A percentile compares a stretch with the other conserved stretches of the same genome.
Evolutionary conservation across 2,329 filamentous ascomycete genomes (phyloP).

Genomic region (Cladophialophora yegresii): DNA sequence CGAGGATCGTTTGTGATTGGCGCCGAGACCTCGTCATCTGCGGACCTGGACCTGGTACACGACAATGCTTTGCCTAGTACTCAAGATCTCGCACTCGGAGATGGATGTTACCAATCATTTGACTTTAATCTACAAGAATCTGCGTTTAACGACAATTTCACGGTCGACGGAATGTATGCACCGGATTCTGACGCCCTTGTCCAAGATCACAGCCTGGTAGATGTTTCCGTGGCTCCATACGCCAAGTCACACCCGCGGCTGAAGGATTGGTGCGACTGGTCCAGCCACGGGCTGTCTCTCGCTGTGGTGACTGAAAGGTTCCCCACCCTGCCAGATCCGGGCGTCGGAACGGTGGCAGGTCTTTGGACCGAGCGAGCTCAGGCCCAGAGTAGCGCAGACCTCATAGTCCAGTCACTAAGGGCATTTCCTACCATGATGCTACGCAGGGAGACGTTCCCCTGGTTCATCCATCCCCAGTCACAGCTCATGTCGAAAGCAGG

Average conservation of each 20-base stretch:
- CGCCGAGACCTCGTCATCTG: not conserved
- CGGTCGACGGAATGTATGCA: not conserved
- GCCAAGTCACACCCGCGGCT: not conserved
- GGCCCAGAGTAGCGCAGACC: slow-evolving; percentile 21
- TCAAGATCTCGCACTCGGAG: not conserved
- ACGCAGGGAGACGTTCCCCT: slow-evolving; percentile 36
- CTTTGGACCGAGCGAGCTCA: slow-evolving; percentile 12
- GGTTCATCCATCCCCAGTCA: slow-evolving; percentile 34
- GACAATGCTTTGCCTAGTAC: not conserved
- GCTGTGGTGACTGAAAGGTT: not conserved
- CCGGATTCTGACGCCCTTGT: not conserved
- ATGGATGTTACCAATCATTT: not conserved
- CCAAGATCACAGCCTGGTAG: not conserved
- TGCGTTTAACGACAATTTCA: not conserved
- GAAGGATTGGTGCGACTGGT: slow-evolving; percentile 4
- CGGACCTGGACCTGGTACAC: not conserved
- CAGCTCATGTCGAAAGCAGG: slow-evolving; percentile 4
- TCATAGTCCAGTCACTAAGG: slow-evolving; percentile 24
- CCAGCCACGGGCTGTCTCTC: not conserved
- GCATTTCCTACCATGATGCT: slow-evolving; percentile 36
- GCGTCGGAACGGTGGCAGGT: too few relatives aligned
- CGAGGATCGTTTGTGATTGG: not conserved
- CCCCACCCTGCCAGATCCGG: not conserved
- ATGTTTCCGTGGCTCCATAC: not conserved
- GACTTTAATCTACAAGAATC: not conserved